Percentiles rank a stretch among this genome's conserved stretches.
phyloP scores from a whole-genome alignment of 2,329 filamentous ascomycete species.

The Colletotrichum nymphaeae region DNA sequence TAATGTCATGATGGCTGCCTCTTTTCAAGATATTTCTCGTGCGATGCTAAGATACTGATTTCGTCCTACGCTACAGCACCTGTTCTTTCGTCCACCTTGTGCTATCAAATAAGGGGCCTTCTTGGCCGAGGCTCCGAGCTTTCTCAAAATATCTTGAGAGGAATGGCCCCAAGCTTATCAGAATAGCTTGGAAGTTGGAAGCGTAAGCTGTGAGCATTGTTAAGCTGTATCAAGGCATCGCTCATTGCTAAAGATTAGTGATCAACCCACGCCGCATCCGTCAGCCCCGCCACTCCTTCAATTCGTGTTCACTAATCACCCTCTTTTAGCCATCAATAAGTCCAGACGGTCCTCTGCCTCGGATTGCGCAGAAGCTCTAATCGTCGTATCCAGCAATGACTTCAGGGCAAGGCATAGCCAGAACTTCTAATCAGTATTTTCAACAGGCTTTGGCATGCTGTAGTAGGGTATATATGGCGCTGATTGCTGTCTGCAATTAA shows the following conservation, averaged over 20 bases:
- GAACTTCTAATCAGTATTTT: not conserved
- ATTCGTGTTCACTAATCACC: not conserved
- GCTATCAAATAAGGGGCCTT: not conserved
- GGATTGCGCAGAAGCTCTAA: not conserved
- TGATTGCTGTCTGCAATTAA: too few species aligned
- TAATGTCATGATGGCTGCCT: too few species aligned
- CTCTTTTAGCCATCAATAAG: not conserved
- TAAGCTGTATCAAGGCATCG: not conserved
- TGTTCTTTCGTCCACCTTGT: not conserved
- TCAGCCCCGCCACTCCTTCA: not conserved
- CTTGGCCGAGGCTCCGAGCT: not conserved
- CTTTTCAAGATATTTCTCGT: too few species aligned
- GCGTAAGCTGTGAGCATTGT: not conserved
- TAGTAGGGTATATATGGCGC: not conserved
- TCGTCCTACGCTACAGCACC: not conserved
- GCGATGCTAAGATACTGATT: too few species aligned
- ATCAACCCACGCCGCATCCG: not conserved
- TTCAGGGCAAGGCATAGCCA: too few species aligned
- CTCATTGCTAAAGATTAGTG: not conserved
- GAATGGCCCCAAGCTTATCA: not conserved
- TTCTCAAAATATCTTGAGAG: not conserved
- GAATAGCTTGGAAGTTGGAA: not conserved
- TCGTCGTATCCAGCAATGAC: not conserved
- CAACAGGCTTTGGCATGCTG: not conserved
- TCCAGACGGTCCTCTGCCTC: not conserved